These are phyloP conservation scores for Candida vartiovaarae DNA, from an alignment of 805 yeast genomes.

Conservation along the genomic window DNA sequence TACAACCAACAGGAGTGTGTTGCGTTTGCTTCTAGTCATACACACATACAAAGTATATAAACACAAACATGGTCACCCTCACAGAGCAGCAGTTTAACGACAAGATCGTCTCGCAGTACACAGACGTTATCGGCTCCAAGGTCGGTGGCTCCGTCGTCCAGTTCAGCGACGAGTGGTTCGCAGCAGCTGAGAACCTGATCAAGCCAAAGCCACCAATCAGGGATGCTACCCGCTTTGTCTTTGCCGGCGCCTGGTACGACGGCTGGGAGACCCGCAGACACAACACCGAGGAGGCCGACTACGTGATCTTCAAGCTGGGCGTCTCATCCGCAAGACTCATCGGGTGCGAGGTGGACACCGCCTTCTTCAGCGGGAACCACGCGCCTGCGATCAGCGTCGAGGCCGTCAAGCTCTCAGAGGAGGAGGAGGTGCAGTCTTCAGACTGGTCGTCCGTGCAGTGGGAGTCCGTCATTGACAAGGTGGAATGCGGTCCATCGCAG, in stretches of 20 bases:
- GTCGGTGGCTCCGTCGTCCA: constrained; percentile 70
- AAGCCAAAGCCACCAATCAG: constrained; percentile 76
- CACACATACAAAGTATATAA: no score
- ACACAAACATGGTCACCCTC: constrained; percentile 1
- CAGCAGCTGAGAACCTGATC: constrained; percentile 81
- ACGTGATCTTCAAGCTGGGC: constrained; percentile 80
- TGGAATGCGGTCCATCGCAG: constrained; percentile 86
- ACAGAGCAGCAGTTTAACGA: constrained; percentile 20
- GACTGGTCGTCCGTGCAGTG: constrained; percentile 33
- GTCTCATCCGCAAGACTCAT: constrained; percentile 72
- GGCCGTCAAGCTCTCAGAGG: constrained; percentile 36
- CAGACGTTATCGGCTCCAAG: constrained; percentile 77
- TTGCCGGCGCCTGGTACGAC: constrained; percentile 95
- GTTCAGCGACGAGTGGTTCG: constrained; percentile 91
- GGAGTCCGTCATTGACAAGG: constrained; percentile 61
- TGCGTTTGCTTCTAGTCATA: no score
- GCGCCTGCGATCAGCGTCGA: constrained; percentile 89
- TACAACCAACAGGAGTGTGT: no score
- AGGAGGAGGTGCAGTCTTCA: constrained; percentile 19
- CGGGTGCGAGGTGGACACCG: constrained; percentile 89
- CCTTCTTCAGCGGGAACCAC: constrained; percentile 91
- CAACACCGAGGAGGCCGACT: constrained; percentile 76
- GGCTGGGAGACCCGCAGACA: constrained; percentile 99
- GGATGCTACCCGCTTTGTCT: constrained; percentile 72
- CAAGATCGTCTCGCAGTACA: constrained; percentile 20